phyloP scores from a whole-genome alignment of 2,329 filamentous ascomycete species.

The Fusarium irregulare region DNA sequence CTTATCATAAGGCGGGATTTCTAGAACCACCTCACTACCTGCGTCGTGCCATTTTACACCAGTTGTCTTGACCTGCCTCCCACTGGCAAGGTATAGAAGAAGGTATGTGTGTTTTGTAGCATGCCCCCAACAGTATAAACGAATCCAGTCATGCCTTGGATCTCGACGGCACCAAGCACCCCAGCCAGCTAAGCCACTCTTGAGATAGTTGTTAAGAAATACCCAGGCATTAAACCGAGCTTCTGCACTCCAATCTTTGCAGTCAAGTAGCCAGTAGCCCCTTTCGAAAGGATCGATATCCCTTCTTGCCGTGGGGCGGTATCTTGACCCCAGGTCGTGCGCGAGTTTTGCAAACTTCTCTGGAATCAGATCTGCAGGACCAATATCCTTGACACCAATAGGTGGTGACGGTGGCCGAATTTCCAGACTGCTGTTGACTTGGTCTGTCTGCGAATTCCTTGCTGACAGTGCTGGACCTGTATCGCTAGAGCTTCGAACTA shows the following conservation, averaged over 20 bases:
- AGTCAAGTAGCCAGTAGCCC: constrained; percentile 80
- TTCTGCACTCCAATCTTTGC: constrained; percentile 62
- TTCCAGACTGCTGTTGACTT: constrained; percentile 54
- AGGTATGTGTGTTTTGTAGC: constrained; percentile 79
- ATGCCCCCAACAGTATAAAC: constrained; percentile 83
- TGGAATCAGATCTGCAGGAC: constrained; percentile 65
- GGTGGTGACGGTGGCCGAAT: constrained; percentile 67
- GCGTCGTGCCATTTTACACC: constrained; percentile 75
- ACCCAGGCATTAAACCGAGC: constrained; percentile 69
- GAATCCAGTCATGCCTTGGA: constrained; percentile 59
- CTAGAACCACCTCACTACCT: constrained; percentile 63
- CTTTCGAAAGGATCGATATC: constrained; percentile 70
- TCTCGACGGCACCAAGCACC: constrained; percentile 68
- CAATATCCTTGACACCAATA: constrained; percentile 59
- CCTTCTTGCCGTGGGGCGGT: constrained; percentile 57
- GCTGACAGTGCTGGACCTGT: constrained; percentile 37
- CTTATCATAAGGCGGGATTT: constrained; percentile 50
- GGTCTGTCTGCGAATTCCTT: constrained; percentile 21
- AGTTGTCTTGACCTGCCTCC: constrained; percentile 67
- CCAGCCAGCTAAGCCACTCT: constrained; percentile 72
- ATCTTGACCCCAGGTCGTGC: constrained; percentile 64
- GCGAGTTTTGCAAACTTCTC: constrained; percentile 62
- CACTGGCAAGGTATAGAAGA: constrained; percentile 77
- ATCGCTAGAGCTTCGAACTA: constrained; percentile 49
- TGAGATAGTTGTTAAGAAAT: constrained; percentile 70